Evolutionary conservation across 2,329 filamentous ascomycete species (phyloP).

Genomic region (Exophiala viscosa): DNA sequence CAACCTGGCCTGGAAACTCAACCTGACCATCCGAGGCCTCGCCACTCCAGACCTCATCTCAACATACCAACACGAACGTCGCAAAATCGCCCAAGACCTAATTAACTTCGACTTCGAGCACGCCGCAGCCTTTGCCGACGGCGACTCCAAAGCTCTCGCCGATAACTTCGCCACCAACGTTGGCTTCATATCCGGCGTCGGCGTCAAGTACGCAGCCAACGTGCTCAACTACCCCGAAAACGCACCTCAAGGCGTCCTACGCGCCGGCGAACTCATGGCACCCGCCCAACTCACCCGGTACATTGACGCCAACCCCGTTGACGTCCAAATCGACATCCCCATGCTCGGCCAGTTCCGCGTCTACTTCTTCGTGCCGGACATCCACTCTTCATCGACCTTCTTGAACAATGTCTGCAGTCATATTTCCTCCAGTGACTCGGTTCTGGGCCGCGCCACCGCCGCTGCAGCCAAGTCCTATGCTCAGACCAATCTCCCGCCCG

Average conservation of each 20-base stretch:
- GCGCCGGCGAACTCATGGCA: conserved; percentile 49
- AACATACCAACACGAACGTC: conserved; percentile 53
- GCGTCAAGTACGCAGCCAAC: conserved; percentile 64
- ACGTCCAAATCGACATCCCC: conserved; percentile 73
- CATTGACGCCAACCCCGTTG: conserved; percentile 73
- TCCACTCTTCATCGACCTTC: conserved; percentile 55
- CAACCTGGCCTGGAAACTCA: conserved; percentile 57
- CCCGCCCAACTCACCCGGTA: conserved; percentile 70
- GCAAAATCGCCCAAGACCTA: conserved; percentile 60
- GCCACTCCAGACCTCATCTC: conserved; percentile 40
- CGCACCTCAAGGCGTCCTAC: conserved; percentile 31
- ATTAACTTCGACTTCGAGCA: conserved; percentile 55
- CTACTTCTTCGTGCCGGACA: conserved; percentile 65
- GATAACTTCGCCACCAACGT: conserved; percentile 68
- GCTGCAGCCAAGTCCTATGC: conserved; percentile 61
- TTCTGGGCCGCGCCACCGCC: conserved; percentile 58
- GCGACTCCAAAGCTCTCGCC: conserved; percentile 58
- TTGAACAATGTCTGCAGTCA: conserved; percentile 57
- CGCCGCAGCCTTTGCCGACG: conserved; percentile 53
- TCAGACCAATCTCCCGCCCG: conserved; percentile 54
- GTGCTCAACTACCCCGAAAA: conserved; percentile 56
- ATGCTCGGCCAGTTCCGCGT: conserved; percentile 73
- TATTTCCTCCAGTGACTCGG: conserved; percentile 50
- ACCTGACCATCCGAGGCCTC: conserved; percentile 45
- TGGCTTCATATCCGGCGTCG: conserved; percentile 69